These are phyloP conservation scores for Globisporangium polare DNA, from an alignment of 352 stramenopile species.

Conservation along the genomic window DNA sequence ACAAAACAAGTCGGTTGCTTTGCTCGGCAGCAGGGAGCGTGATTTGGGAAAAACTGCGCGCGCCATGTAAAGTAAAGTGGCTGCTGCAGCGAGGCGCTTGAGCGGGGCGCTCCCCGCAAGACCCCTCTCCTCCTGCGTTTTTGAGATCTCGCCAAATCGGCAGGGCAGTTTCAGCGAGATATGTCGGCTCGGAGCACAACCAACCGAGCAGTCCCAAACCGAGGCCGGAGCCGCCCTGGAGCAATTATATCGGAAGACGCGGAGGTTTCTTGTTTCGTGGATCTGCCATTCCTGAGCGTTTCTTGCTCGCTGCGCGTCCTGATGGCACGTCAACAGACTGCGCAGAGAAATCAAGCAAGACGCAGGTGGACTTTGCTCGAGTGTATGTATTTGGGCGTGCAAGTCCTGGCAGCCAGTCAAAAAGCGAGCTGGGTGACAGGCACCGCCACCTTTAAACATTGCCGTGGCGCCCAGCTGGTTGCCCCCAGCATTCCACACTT, in stretches of 20 bases:
- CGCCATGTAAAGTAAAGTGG: slow-evolving; percentile 2
- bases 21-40: background rate
- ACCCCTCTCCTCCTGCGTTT: background rate
- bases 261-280: too few species aligned
- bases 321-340: slow-evolving; percentile 1
- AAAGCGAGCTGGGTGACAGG: background rate
- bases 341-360: slow-evolving; percentile 1
- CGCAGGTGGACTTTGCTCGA: background rate
- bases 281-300: too few species aligned
- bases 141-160: slow-evolving; percentile 1
- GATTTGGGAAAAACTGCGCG: background rate
- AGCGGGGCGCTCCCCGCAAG: background rate
- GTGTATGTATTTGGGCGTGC: background rate
- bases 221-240: too few species aligned
- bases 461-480: background rate
- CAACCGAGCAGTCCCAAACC: too few species aligned
- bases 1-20: slow-evolving; percentile 8
- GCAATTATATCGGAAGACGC: too few species aligned
- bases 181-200: background rate
- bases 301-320: background rate
- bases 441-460: background rate
- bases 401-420: slow-evolving; percentile 1
- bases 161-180: background rate
- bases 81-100: background rate
- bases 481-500: background rate